Evolutionary conservation across 169 alveolate species (phyloP).

Genomic region (Neospora caninum): DNA sequence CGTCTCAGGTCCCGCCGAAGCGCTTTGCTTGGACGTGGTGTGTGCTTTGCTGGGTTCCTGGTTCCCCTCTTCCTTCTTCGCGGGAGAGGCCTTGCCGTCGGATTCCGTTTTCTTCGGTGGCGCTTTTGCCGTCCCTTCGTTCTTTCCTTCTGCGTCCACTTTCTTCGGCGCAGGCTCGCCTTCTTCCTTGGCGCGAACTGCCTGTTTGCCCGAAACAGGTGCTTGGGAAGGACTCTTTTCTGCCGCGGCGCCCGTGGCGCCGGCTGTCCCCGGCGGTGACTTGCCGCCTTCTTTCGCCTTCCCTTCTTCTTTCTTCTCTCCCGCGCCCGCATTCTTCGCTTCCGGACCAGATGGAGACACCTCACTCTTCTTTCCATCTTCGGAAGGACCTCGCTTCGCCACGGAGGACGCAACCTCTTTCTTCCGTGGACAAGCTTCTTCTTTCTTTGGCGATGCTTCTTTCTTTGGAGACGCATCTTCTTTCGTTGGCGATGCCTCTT

Average conservation of each 20-base stretch:
- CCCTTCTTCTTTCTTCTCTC: no score
- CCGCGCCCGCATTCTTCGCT: no score
- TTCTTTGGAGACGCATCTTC: background rate
- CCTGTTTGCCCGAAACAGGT: no score
- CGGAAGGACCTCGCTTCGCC: no score
- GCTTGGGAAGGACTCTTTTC: no score
- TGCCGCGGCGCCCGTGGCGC: no score
- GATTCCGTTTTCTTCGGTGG: background rate
- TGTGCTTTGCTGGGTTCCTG: background rate
- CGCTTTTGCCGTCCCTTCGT: background rate
- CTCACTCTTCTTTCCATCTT: no score
- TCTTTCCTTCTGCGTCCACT: background rate
- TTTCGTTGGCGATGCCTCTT: no score
- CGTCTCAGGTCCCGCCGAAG: background rate
- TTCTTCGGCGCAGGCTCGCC: no score
- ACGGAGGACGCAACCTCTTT: background rate
- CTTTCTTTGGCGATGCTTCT: background rate
- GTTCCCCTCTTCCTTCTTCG: background rate
- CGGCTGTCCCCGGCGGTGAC: no score
- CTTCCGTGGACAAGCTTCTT: background rate
- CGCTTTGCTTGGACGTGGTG: background rate
- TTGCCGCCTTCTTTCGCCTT: background rate
- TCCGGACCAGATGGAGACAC: no score
- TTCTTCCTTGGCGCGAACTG: no score
- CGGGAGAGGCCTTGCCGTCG: background rate